Conservation (phyloP, 805 yeast species). For the Cyberlindnera suaveolens region DNA sequence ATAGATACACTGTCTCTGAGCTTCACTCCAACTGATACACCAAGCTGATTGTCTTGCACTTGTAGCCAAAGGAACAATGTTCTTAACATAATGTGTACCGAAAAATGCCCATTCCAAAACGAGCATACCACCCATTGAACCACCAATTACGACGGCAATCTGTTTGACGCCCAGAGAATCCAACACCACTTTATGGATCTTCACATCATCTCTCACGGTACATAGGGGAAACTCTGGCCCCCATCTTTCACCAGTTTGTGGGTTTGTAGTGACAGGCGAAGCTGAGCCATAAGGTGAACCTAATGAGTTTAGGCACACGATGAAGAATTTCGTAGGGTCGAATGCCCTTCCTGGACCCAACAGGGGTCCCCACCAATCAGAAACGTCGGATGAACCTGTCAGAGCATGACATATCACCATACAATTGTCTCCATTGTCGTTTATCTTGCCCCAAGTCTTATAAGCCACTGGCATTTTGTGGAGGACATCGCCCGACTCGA, state of each 20-base stretch:
- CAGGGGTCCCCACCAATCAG: constrained; percentile 99
- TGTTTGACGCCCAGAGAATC: constrained; percentile 76
- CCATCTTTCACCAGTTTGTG: constrained; percentile 66
- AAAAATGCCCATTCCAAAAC: constrained; percentile 83
- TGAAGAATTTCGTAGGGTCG: constrained; percentile 82
- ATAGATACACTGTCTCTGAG: constrained; percentile 93
- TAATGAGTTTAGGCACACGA: constrained; percentile 84
- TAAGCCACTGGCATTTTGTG: constrained; percentile 84
- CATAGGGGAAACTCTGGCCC: constrained; percentile 96
- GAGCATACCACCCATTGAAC: constrained; percentile 99
- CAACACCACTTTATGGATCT: constrained; percentile 67
- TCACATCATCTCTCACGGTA: constrained; percentile 89
- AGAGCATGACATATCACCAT: constrained; percentile 93
- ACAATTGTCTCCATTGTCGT: constrained; percentile 63
- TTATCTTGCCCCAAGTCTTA: constrained; percentile 90
- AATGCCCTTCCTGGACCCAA: constrained; percentile 82
- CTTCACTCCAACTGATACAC: constrained; percentile 99
- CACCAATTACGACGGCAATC: constrained; percentile 86
- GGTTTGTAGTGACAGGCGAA: constrained; percentile 80
- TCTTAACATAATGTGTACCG: constrained; percentile 58
- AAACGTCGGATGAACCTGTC: constrained; percentile 91
- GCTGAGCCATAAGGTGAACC: constrained; percentile 97
- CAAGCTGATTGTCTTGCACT: constrained; percentile 94
- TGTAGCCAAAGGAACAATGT: constrained; percentile 82
- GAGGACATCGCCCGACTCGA: constrained; percentile 79